Conservation (phyloP, 2,329 filamentous ascomycete genomes). For the Beauveria sp. region DNA sequence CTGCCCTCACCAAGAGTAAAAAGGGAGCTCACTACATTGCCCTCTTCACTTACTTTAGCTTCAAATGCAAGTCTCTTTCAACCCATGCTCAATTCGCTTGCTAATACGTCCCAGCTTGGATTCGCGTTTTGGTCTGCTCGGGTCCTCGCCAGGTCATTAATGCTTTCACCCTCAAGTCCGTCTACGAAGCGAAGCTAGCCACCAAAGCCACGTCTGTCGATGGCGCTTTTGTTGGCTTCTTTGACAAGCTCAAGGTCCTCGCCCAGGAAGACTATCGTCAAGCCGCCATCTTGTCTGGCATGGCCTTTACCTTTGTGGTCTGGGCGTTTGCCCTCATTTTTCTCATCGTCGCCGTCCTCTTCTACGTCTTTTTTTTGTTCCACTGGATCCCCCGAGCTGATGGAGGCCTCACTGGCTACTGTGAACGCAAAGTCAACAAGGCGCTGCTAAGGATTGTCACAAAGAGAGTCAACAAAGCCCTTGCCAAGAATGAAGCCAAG, state of each 20-base stretch:
- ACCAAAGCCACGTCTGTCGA: slow-evolving; percentile 43
- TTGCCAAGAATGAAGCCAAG: slow-evolving; percentile 67
- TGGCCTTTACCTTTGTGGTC: slow-evolving; percentile 85
- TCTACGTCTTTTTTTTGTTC: slow-evolving; percentile 86
- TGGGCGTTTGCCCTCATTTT: slow-evolving; percentile 78
- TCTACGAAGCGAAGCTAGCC: slow-evolving; percentile 70
- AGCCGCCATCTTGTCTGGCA: slow-evolving; percentile 75
- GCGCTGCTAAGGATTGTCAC: slow-evolving; percentile 78
- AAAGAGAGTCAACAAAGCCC: slow-evolving; percentile 78
- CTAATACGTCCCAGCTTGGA: slow-evolving; percentile 53
- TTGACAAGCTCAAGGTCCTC: slow-evolving; percentile 69
- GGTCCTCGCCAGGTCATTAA: slow-evolving; percentile 90
- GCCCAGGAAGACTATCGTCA: slow-evolving; percentile 69
- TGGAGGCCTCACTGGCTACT: slow-evolving; percentile 76
- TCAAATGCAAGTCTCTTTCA: slow-evolving; percentile 45
- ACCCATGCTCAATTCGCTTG: not conserved
- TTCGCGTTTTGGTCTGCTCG: slow-evolving; percentile 83
- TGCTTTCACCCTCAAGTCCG: slow-evolving; percentile 76
- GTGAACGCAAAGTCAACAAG: slow-evolving; percentile 83
- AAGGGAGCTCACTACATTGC: slow-evolving; percentile 88
- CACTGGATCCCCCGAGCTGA: slow-evolving; percentile 81
- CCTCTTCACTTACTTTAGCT: slow-evolving; percentile 80
- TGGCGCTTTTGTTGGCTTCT: slow-evolving; percentile 66
- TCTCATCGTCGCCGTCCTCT: slow-evolving; percentile 64
- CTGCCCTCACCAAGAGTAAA: slow-evolving; percentile 81